Evolutionary conservation across 2,329 filamentous ascomycete genomes (phyloP), one percentile per base, ranked within the genome.

Genomic region (Arthrobotrys entomopaga): DNA sequence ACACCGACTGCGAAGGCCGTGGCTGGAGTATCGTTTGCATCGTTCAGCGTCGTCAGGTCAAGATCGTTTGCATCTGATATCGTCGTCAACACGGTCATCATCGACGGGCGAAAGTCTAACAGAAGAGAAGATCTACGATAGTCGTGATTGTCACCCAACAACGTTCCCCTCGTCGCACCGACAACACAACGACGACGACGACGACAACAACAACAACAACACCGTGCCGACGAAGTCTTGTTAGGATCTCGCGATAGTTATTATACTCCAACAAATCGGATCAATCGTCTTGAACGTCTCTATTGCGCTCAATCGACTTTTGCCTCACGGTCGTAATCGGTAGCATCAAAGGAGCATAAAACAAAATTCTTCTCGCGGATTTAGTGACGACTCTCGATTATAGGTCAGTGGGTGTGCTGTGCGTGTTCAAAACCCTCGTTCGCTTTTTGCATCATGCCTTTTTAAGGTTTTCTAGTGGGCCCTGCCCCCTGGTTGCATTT

Each of bases 81-180:
- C 24, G 24, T 34, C 49, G 19, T 53, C 20, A 24, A 19, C 24
- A 10, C 29, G n/a, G n/a, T 38, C 29, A n/a, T n/a, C 52, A 40
- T 38, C 52, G 29, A 26, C 4, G 40, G n/a, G 8, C 1, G 29
- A n/a, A 38, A 34, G 6, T 3, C 5, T 34, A 34, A 34, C 29
- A 34, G 29, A 34, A 34, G 3, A 34, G 29, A 46, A n/a, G 42
- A 46, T 15, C 16, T 50, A 22, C 40, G 67, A 72, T 72, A 60
- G 43, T 59, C 69, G 52, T 20, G 61, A 73, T 65, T 59, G 48
- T 65, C 69, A 40, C 29, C 50, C 6, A 34, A 34, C 56, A 42
- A 74, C 70, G 70, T 73, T n/a, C 69, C 13, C 22, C 26, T 38
- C 13, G 61, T 65, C 61, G 20, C 61, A 66, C 61, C 50, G 70